Percentiles rank a stretch among this genome's conserved stretches.
These are phyloP conservation scores for Maudiozyma saulgeensis DNA, from an alignment of 805 yeast species.

Conservation along the genomic window DNA sequence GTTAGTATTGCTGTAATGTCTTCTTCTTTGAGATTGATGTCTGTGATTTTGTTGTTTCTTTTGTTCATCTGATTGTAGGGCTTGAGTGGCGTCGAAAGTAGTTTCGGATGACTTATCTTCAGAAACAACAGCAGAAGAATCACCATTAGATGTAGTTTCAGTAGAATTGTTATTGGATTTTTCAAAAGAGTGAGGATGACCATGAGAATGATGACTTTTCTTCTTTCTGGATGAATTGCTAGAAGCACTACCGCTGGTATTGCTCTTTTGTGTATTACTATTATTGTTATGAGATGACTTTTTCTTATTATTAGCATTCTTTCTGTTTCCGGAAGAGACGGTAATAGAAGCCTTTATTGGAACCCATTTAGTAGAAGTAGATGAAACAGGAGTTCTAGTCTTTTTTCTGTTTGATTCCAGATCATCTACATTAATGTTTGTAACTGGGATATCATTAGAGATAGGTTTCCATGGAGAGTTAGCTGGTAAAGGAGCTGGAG, in stretches of 20 bases:
- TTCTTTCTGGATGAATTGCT: constrained; percentile 5
- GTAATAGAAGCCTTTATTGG: constrained; percentile 55
- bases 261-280: constrained; percentile 7
- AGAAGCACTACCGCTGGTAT: constrained; percentile 7
- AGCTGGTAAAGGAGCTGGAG: constrained; percentile 30
- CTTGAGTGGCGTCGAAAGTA: not conserved
- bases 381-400: constrained; percentile 11
- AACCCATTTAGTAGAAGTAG: constrained; percentile 47
- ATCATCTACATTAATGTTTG: constrained; percentile 16
- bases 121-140: not conserved
- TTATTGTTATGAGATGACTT: constrained; percentile 6
- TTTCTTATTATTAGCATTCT: constrained; percentile 4
- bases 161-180: not conserved
- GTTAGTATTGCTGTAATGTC: constrained; percentile 10
- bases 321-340: constrained; percentile 18
- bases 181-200: constrained; percentile 1
- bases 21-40: constrained; percentile 13
- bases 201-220: constrained; percentile 2
- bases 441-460: constrained; percentile 17
- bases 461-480: constrained; percentile 28
- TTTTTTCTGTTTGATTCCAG: constrained; percentile 13
- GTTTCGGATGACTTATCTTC: not conserved
- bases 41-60: constrained; percentile 4
- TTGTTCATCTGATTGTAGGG: not conserved
- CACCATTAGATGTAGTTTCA: not conserved